Percentiles rank a stretch among this genome's conserved stretches.
These are phyloP conservation scores for Lycium ferocissimum DNA, from an alignment of 257 asterid species.

Conservation along the genomic window DNA sequence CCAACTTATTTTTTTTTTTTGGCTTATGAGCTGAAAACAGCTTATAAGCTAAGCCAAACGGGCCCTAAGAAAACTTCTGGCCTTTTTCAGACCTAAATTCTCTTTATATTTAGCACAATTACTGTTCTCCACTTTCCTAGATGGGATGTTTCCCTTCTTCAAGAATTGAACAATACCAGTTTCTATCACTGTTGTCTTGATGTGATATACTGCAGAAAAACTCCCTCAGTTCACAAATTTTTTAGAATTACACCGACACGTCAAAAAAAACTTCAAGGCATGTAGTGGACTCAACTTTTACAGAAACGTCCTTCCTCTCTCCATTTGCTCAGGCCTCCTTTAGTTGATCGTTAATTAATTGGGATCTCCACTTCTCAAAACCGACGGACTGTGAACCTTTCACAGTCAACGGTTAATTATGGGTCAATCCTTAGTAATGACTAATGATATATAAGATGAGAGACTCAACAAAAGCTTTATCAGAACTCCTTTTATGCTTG, in stretches of 20 bases:
- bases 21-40: no score
- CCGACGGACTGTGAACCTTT: background rate
- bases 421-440: background rate
- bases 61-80: background rate
- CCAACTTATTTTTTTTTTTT: no score
- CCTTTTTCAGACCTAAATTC: background rate
- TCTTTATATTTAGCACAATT: background rate
- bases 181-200: background rate
- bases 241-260: background rate
- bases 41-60: no score
- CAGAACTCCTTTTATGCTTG: background rate
- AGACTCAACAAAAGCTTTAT: slow-evolving; percentile 12
- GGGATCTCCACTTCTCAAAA: background rate
- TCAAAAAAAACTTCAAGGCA: background rate
- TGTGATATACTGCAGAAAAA: slow-evolving; percentile 10
- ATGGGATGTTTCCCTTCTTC: background rate
- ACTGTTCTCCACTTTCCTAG: background rate
- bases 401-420: background rate
- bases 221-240: background rate
- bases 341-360: background rate
- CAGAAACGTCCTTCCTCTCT: background rate
- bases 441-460: background rate
- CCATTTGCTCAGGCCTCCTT: slow-evolving; percentile 13
- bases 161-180: background rate
- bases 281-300: background rate